Evolutionary conservation across 202 grass and related monocot species (phyloP).

Genomic region (Miscanthus sacchariflorus): DNA sequence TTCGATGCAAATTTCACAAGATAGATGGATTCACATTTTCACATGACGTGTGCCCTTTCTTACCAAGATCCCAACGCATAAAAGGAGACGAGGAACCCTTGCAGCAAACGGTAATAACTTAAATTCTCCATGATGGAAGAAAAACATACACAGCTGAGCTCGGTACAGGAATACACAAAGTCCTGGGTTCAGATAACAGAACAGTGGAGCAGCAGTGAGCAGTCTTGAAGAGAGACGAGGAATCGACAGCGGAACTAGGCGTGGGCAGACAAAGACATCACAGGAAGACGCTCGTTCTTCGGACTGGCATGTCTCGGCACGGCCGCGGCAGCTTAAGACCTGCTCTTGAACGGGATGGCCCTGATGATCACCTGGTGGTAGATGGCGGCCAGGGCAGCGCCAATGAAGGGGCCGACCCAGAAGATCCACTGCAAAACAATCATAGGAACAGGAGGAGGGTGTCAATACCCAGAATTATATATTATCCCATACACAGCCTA

Average conservation of each 20-base stretch:
- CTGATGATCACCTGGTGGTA: conserved; percentile 99
- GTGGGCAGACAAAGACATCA: conserved; percentile 46
- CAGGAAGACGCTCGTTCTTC: conserved; percentile 29
- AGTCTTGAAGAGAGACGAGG: conserved; percentile 18
- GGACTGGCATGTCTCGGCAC: conserved; percentile 2
- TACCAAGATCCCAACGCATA: background rate
- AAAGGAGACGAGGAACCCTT: background rate
- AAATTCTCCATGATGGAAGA: conserved; percentile 42
- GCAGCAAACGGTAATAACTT: conserved; percentile 28
- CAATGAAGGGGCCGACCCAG: conserved; percentile 95
- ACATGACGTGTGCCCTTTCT: background rate
- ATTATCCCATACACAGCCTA: background rate
- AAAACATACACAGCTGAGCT: conserved; percentile 16
- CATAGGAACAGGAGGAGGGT: conserved; percentile 3
- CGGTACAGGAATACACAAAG: conserved; percentile 44
- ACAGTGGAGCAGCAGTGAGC: conserved; percentile 5
- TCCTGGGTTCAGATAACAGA: conserved; percentile 44
- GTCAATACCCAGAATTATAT: background rate
- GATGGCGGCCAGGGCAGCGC: conserved; percentile 86
- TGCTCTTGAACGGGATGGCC: conserved; percentile 96
- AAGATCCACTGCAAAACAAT: conserved; percentile 86
- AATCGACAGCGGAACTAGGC: conserved; percentile 22
- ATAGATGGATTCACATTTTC: background rate
- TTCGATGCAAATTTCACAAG: background rate
- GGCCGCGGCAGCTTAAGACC: conserved; percentile 52